phyloP scores from a whole-genome alignment of 176 grass and related monocot genomes.

The Carex pumila region DNA sequence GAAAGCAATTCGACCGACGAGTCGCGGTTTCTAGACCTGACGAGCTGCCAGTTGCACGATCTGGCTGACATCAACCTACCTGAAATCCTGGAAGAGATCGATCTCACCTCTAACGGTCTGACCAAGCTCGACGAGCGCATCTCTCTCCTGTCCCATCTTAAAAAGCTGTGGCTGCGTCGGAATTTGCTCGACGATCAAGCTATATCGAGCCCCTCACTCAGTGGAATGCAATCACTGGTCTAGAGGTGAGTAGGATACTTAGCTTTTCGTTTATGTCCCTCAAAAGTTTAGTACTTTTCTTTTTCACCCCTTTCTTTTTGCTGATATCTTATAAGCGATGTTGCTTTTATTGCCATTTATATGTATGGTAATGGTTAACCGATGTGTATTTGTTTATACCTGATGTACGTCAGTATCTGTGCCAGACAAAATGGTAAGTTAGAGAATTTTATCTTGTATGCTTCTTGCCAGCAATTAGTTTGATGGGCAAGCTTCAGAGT shows the following conservation, averaged over 20 bases:
- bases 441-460: not conserved
- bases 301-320: not conserved
- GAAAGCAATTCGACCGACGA: too few species aligned
- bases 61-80: too few species aligned
- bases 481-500: not conserved
- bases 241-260: slow-evolving; percentile 42
- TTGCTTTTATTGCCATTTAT: slow-evolving; percentile 3
- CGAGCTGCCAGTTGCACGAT: too few species aligned
- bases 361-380: not conserved
- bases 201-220: slow-evolving; percentile 55
- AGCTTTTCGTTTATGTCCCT: not conserved
- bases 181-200: slow-evolving; percentile 69
- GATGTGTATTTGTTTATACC: not conserved
- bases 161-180: slow-evolving; percentile 73
- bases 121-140: slow-evolving; percentile 57
- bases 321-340: not conserved
- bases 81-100: slow-evolving; percentile 68
- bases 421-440: not conserved
- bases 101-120: slow-evolving; percentile 86
- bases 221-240: slow-evolving; percentile 55
- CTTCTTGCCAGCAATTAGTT: not conserved
- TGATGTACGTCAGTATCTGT: not conserved
- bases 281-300: not conserved
- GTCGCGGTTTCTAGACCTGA: too few species aligned
- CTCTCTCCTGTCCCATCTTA: slow-evolving; percentile 41